Evolutionary conservation across 352 stramenopile genomes (phyloP), one percentile per base, ranked within the genome.

Genomic region (Pythium phragmitis): DNA sequence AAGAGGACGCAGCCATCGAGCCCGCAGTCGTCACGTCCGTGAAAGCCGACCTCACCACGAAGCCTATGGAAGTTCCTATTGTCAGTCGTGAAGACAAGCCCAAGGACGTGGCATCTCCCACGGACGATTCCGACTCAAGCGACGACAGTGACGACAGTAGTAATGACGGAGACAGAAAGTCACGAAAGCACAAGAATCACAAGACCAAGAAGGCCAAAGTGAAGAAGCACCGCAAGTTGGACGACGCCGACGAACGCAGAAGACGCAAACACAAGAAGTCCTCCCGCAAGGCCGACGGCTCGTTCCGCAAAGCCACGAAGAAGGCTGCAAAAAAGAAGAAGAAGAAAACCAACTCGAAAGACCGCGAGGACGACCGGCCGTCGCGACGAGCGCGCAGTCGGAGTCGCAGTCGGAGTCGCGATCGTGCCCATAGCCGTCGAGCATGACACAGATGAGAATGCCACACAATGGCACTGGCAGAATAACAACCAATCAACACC

Each of bases 251-350:
- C 14, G 39, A 60, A 34, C 36, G 36, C 53, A 68, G 39, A 63
- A 63, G 39, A 45, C 16, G n/a, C 36, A 58, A 57, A 37, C 36
- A 58, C 30, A 65, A 69, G 48, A 45, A 45, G 16, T 45, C 39
- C 39, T 45, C 39, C 16, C 5, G 39, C 39, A 45, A 45, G 39
- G 5, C 39, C 39, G 39, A 45, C 16, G 39, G 39, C 11, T 47
- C 47, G 23, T 9, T 45, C 13, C 60, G 64, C 26, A 72, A 72
- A 41, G 11, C 55, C 12, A 65, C 54, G 3, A 60, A 64, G 48
- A 67, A 61, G 56, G 23, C 28, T 17, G 46, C 37, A 17, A 47
- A 62, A 23, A 53, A 60, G 48, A 69, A 64, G 23, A 45, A 37
- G 9, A 60, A 47, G 34, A 21, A 63, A 9, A n/a, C n/a, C n/a